Evolutionary conservation across 805 yeast genomes (phyloP), one percentile per base, ranked within the genome.

Genomic region (Pichia phayaonensis): DNA sequence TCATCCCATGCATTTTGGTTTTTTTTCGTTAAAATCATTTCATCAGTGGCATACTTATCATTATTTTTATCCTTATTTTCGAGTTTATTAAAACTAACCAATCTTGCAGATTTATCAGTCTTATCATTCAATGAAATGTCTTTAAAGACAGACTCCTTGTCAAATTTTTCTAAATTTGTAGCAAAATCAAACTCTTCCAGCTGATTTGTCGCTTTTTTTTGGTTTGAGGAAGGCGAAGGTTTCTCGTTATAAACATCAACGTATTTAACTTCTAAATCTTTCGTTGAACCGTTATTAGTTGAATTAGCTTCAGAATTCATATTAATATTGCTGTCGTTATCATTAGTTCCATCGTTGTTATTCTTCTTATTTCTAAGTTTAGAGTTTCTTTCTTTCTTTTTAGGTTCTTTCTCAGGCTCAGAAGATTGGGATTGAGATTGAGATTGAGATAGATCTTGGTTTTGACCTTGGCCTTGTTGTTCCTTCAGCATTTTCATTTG

Each of bases 111-210:
- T 23, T 54, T 50, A 40, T 75, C 79, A 18, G 80, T 72, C 20
- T 72, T 74, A 61, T 90, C 97, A 48, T 72, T 69, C 54, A 74
- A 74, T 46, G 80, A 80, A 60, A 90, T 76, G 61, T 88, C 89
- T 45, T 84, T 86, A 65, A 90, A 85, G 4, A 90, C 92, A 7
- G 82, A 73, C 52, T 74, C 71, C 65, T 90, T 90, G 65, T 90
- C 94, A 61, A 90, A 90, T 72, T 82, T 80, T 23, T 83, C 83
- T 55, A 90, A 73, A 61, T 86, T 87, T 15, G 87, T 83, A 49
- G 80, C 87, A 66, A 90, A 90, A 64, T 90, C 97, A 67, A 90
- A 90, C 55, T 89, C 97, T 22, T 72, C 75, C 49, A 73, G 63
- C n/a, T 44, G 66, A 54, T 56, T 79, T 73, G 63, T 79, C 10